A percentile compares a stretch with the other conserved stretches of the same genome.
Conservation (phyloP, 305 asterid genomes). For the Rubia peregrina region DNA sequence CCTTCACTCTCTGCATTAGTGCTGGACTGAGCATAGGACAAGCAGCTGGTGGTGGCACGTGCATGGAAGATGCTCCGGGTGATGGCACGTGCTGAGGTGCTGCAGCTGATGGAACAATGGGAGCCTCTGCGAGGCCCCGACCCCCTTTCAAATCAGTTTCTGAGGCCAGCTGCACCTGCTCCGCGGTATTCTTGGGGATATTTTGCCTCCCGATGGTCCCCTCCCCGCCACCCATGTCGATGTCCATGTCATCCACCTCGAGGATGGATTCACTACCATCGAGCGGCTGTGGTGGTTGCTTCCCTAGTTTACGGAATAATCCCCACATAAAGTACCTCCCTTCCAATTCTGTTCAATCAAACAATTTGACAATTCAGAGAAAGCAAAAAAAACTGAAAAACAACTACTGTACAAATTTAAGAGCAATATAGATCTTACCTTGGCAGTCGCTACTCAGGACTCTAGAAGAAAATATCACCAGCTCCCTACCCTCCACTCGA, state of each 20-base stretch:
- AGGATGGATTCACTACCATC: no score
- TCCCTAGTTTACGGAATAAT: conserved; percentile 31
- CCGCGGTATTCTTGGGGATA: neutral
- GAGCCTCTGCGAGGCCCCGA: no score
- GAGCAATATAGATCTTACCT: conserved; percentile 26
- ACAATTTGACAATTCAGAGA: neutral
- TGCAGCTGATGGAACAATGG: neutral
- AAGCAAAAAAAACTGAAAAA: neutral
- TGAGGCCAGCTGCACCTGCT: neutral
- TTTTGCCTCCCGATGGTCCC: conserved; percentile 27
- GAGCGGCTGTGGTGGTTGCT: neutral
- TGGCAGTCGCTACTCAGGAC: conserved; percentile 38
- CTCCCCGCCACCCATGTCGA: conserved; percentile 34
- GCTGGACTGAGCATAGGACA: no score
- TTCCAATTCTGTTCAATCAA: conserved; percentile 37
- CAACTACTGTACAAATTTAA: neutral
- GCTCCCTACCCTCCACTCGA: conserved; percentile 43
- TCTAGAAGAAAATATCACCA: conserved; percentile 47
- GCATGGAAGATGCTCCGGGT: neutral
- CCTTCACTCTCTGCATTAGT: no score
- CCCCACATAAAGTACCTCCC: conserved; percentile 60
- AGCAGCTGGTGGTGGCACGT: no score
- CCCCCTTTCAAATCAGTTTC: conserved; percentile 12
- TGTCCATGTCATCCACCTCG: conserved; percentile 6
- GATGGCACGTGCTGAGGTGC: neutral